These are phyloP conservation scores for Sugiyamaella floridensis DNA, from an alignment of 805 yeast species.

Conservation along the genomic window DNA sequence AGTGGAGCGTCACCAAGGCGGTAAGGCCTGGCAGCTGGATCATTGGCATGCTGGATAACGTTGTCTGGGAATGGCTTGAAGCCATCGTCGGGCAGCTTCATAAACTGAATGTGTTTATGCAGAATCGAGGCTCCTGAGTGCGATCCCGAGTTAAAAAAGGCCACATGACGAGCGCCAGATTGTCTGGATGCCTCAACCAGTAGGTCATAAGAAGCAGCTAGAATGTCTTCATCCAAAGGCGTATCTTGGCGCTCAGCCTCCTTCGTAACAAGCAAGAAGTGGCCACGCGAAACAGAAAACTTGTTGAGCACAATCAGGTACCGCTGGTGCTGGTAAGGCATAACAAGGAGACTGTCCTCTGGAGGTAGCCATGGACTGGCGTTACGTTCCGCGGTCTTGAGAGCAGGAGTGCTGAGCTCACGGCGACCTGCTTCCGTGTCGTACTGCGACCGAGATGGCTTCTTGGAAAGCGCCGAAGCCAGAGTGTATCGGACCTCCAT, in stretches of 20 bases:
- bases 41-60: constrained; percentile 5
- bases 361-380: constrained; percentile 71
- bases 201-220: constrained; percentile 50
- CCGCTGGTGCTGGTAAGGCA: constrained; percentile 42
- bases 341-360: constrained; percentile 64
- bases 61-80: constrained; percentile 38
- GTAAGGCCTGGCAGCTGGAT: constrained; percentile 17
- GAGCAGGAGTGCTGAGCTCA: not conserved
- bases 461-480: constrained; percentile 33
- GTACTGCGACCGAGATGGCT: constrained; percentile 23
- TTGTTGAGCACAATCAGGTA: constrained; percentile 73
- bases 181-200: constrained; percentile 42
- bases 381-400: not conserved
- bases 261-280: constrained; percentile 71
- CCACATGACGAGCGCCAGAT: constrained; percentile 51
- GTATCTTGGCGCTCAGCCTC: constrained; percentile 64
- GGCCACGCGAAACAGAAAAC: constrained; percentile 76
- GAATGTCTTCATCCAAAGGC: constrained; percentile 65
- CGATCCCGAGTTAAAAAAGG: constrained; percentile 84
- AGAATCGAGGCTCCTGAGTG: constrained; percentile 91
- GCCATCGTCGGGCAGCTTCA: constrained; percentile 50
- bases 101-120: constrained; percentile 86
- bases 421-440: not conserved
- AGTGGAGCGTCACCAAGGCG: constrained; percentile 46
- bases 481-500: constrained; percentile 28